Evolutionary conservation across 2,329 filamentous ascomycete species (phyloP).

Genomic region (Nothophoma quercina): DNA sequence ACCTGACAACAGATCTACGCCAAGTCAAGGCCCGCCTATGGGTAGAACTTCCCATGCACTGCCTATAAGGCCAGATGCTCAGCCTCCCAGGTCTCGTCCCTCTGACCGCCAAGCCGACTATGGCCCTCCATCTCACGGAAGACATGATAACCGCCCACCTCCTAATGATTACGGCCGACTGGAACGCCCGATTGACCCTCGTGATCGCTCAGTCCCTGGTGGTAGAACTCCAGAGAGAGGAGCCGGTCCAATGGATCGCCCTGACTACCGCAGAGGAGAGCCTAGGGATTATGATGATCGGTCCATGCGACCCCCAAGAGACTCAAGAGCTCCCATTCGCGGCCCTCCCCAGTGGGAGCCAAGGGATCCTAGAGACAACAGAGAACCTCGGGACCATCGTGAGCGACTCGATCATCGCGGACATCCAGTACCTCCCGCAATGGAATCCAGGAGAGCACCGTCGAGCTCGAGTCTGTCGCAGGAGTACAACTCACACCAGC

Average conservation of each 20-base stretch:
- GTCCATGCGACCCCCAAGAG: conserved; percentile 43
- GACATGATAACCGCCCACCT: conserved; percentile 46
- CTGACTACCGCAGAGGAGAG: conserved; percentile 43
- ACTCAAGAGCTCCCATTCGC: conserved; percentile 32
- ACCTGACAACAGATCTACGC: conserved; percentile 43
- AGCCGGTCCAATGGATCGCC: conserved; percentile 35
- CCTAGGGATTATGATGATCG: conserved; percentile 48
- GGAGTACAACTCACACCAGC: conserved; percentile 36
- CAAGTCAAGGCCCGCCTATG: conserved; percentile 32
- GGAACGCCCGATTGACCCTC: conserved; percentile 52
- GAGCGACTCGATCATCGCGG: conserved; percentile 44
- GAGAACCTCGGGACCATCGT: conserved; percentile 39
- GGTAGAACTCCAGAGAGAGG: conserved; percentile 49
- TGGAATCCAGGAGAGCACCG: conserved; percentile 34
- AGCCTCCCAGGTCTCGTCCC: conserved; percentile 55
- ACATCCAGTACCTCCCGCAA: conserved; percentile 25
- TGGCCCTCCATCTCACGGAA: conserved; percentile 30
- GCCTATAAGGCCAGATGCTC: conserved; percentile 67
- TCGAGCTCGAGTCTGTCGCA: conserved; percentile 30
- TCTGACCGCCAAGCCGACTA: conserved; percentile 41
- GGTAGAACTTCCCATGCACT: conserved; percentile 53
- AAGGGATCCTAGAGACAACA: conserved; percentile 38
- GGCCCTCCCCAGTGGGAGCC: conserved; percentile 34
- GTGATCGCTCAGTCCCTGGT: conserved; percentile 42
- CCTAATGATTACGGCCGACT: conserved; percentile 54